A percentile compares a stretch with the other conserved stretches of the same genome.
phyloP scores from a whole-genome alignment of 805 yeast species.

The Candida bentonensis region DNA sequence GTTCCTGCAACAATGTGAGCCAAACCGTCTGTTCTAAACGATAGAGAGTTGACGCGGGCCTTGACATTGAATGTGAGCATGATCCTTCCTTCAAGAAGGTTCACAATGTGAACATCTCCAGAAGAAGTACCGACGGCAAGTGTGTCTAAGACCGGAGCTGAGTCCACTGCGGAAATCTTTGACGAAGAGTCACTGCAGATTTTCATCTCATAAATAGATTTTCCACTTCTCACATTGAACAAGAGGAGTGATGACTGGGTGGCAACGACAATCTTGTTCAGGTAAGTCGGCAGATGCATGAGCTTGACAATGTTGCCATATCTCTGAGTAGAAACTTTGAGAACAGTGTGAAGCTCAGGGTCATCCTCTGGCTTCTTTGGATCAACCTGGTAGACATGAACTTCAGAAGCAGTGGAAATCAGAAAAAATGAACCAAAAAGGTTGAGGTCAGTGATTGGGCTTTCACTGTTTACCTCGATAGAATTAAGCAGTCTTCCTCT shows the following conservation, averaged over 20 bases:
- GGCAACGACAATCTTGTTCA: conserved; percentile 80
- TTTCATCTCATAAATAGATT: conserved; percentile 33
- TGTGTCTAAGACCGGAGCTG: conserved; percentile 78
- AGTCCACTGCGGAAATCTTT: conserved; percentile 55
- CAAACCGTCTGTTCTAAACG: conserved; percentile 84
- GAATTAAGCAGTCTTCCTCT: conserved; percentile 56
- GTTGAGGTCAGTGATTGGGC: conserved; percentile 34
- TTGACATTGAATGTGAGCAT: conserved; percentile 33
- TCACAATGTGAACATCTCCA: conserved; percentile 54
- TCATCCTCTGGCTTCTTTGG: conserved; percentile 32
- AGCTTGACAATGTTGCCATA: conserved; percentile 61
- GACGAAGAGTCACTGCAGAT: conserved; percentile 36
- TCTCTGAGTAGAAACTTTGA: conserved; percentile 36
- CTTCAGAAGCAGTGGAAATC: conserved; percentile 33
- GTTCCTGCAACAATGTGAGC: conserved; percentile 73
- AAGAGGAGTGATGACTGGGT: conserved; percentile 50
- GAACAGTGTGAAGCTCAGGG: conserved; percentile 53
- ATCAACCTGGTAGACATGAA: conserved; percentile 42
- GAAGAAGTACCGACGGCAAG: conserved; percentile 61
- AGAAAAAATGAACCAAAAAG: conserved; percentile 72
- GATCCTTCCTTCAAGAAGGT: conserved; percentile 49
- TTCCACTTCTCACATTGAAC: conserved; percentile 67
- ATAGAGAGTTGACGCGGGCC: conserved; percentile 38
- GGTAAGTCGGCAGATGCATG: conserved; percentile 78
- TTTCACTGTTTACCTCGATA: conserved; percentile 23